Conservation (phyloP, 371 early-diverging fungal species). For the Circinella umbellata region DNA sequence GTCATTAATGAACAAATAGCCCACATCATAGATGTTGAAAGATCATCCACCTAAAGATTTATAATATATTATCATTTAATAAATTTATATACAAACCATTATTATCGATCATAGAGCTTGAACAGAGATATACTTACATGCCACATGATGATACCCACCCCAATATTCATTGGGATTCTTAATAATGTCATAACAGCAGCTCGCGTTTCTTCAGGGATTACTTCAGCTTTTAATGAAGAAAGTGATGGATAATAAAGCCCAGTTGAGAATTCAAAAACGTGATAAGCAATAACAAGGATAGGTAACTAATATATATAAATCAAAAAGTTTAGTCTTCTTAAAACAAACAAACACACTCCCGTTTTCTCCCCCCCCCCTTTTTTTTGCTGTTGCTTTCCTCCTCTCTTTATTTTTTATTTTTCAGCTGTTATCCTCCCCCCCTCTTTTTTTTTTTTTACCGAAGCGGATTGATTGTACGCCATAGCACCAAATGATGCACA, state of each 20-base stretch:
- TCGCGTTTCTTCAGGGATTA: conserved; percentile 75
- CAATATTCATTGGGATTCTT: conserved; percentile 79
- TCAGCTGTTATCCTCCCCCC: not conserved
- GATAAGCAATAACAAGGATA: conserved; percentile 34
- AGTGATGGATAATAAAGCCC: conserved; percentile 82
- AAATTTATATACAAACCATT: too few relatives aligned
- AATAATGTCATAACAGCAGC: conserved; percentile 80
- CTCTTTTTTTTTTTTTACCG: conserved; percentile 28
- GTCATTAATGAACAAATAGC: conserved; percentile 48
- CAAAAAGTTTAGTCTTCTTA: too few relatives aligned
- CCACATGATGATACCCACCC: conserved; percentile 71
- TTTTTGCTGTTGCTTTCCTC: too few relatives aligned
- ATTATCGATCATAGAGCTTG: too few relatives aligned
- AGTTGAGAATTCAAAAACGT: conserved; percentile 70
- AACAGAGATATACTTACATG: conserved; percentile 55
- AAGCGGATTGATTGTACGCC: conserved; percentile 32
- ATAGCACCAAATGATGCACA: conserved; percentile 40
- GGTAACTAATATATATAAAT: conserved; percentile 10
- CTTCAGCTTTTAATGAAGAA: conserved; percentile 66
- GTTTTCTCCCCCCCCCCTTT: too few relatives aligned
- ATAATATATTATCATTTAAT: too few relatives aligned
- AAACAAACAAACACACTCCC: not conserved
- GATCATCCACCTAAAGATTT: conserved; percentile 25
- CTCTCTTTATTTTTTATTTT: not conserved
- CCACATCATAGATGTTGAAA: conserved; percentile 44